phyloP scores from a whole-genome alignment of 805 yeast genomes.

The Helenozyma rhizophorensis region DNA sequence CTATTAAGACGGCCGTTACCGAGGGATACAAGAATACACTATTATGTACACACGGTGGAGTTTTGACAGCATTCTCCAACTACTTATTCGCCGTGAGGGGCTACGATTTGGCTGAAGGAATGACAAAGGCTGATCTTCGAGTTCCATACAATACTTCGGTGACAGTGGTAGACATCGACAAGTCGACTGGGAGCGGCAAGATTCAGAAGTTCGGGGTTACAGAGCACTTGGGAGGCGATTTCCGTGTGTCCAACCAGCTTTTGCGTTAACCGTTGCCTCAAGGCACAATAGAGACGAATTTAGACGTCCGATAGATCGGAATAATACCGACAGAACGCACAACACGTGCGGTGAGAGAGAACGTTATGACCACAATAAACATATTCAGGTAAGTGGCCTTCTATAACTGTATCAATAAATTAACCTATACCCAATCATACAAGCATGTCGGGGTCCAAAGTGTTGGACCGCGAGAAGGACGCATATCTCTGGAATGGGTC shows the following conservation, averaged over 20 bases:
- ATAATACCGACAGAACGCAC: too few relatives aligned
- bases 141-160: conserved; percentile 77
- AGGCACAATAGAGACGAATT: not conserved
- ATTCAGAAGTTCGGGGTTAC: conserved; percentile 63
- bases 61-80: conserved; percentile 56
- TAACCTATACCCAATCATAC: too few relatives aligned
- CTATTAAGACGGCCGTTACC: conserved; percentile 34
- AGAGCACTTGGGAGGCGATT: conserved; percentile 53
- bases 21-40: conserved; percentile 46
- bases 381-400: too few relatives aligned
- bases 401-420: too few relatives aligned
- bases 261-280: conserved; percentile 4
- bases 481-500: conserved; percentile 63
- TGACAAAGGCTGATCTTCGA: conserved; percentile 37
- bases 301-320: too few relatives aligned
- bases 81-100: conserved; percentile 40
- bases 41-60: conserved; percentile 79
- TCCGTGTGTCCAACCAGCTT: conserved; percentile 19
- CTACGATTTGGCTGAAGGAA: conserved; percentile 35
- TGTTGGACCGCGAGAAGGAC: conserved; percentile 51
- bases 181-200: conserved; percentile 34
- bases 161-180: conserved; percentile 57
- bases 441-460: conserved; percentile 27
- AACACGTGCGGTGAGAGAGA: too few relatives aligned
- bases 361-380: too few relatives aligned